A percentile compares a stretch with the other conserved stretches of the same genome.
phyloP scores from a whole-genome alignment of 108 stramenopile species.

The Aurantiochytrium sp. region DNA sequence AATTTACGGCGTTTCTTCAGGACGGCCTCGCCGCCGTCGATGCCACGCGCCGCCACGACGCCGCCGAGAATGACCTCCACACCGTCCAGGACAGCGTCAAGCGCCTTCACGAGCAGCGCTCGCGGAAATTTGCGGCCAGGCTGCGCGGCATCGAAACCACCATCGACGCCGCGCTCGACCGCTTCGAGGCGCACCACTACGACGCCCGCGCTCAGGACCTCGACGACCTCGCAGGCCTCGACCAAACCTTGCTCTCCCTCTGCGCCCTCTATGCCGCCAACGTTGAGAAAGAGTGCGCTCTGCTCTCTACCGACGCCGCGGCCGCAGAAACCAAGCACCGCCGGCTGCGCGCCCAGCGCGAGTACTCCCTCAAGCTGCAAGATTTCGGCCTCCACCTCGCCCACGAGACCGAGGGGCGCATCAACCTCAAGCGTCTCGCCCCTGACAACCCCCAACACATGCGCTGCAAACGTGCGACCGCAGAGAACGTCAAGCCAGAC shows the following conservation, averaged over 20 bases:
- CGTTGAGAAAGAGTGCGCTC: background rate
- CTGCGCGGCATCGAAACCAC: background rate
- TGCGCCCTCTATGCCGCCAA: slow-evolving; percentile 20
- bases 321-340: background rate
- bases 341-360: background rate
- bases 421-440: slow-evolving; percentile 40
- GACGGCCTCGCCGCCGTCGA: background rate
- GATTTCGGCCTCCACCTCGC: slow-evolving; percentile 31
- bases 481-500: slow-evolving; percentile 44
- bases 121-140: background rate
- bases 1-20: background rate
- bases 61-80: background rate
- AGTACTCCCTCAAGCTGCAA: background rate
- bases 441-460: slow-evolving; percentile 42
- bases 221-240: background rate
- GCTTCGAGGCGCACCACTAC: background rate
- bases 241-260: background rate
- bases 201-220: too few relatives aligned
- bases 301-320: background rate
- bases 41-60: background rate
- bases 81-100: background rate
- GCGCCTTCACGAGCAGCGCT: background rate
- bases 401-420: slow-evolving; percentile 42
- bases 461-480: slow-evolving; percentile 49
- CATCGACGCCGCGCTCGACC: background rate